Evolutionary conservation across 2,329 filamentous ascomycete species (phyloP).

Genomic region (Aspergillus ustus): DNA sequence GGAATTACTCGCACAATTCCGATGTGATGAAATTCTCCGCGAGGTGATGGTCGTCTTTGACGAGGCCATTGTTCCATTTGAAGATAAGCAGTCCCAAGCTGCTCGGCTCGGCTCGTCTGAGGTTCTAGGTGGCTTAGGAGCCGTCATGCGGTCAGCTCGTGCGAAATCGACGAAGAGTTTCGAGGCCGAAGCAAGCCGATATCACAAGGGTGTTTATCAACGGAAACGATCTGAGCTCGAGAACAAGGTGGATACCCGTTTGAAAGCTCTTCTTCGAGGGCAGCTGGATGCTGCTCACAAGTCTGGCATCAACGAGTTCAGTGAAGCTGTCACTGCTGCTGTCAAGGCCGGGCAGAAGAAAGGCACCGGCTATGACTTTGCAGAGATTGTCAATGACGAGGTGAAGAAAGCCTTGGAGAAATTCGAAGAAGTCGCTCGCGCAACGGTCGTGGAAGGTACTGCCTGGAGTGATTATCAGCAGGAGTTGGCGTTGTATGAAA

Average conservation of each 20-base stretch:
- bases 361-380: constrained; percentile 89
- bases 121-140: constrained; percentile 76
- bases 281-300: constrained; percentile 90
- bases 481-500: constrained; percentile 78
- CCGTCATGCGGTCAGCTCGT: constrained; percentile 72
- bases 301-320: constrained; percentile 80
- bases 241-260: constrained; percentile 80
- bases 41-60: constrained; percentile 88
- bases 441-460: constrained; percentile 76
- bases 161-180: constrained; percentile 79
- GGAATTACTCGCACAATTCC: constrained; percentile 93
- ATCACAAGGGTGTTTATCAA: constrained; percentile 93
- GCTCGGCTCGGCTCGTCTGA: constrained; percentile 72
- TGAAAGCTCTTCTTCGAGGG: constrained; percentile 87
- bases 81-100: constrained; percentile 80
- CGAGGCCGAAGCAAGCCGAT: constrained; percentile 86
- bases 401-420: constrained; percentile 74
- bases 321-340: constrained; percentile 79
- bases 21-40: constrained; percentile 93
- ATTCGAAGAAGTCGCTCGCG: constrained; percentile 77
- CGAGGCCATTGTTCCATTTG: constrained; percentile 76
- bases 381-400: constrained; percentile 84
- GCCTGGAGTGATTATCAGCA: constrained; percentile 86
- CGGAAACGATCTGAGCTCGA: constrained; percentile 86
- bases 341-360: constrained; percentile 95